Evolutionary conservation across 805 yeast species (phyloP).

Genomic region (Barnettozyma wickerhamii): DNA sequence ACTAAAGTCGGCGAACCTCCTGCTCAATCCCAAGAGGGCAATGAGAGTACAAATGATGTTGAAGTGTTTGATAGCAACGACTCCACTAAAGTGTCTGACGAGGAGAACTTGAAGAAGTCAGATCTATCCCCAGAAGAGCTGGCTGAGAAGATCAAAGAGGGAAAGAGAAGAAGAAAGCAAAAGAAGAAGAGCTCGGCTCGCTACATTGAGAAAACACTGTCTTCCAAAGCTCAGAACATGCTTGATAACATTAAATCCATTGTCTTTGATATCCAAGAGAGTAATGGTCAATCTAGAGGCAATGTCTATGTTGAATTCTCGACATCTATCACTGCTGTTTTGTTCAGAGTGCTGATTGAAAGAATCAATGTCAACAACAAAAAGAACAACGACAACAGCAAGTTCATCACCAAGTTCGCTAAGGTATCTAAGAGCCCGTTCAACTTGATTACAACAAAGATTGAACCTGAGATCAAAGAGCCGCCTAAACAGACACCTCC

Average conservation of each 20-base stretch:
- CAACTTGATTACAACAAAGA: conserved; percentile 4
- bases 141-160: conserved; percentile 2
- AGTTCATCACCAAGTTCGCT: conserved; percentile 16
- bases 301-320: conserved; percentile 16
- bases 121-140: not conserved
- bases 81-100: not conserved
- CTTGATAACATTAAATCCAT: conserved; percentile 6
- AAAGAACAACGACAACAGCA: conserved; percentile 1
- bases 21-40: not conserved
- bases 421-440: conserved; percentile 15
- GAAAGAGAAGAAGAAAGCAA: not conserved
- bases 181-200: conserved; percentile 4
- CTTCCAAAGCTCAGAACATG: conserved; percentile 4
- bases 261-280: conserved; percentile 14
- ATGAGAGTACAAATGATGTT: not conserved
- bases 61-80: not conserved
- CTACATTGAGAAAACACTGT: conserved; percentile 4
- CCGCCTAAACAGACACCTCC: not conserved
- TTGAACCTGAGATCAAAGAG: not conserved
- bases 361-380: conserved; percentile 12
- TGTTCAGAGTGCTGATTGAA: conserved; percentile 15
- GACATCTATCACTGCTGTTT: conserved; percentile 10
- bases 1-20: not conserved
- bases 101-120: too few species aligned
- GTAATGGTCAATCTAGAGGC: conserved; percentile 18